Evolutionary conservation across 208 protist species (phyloP).

Genomic region (Porcisia deanei): DNA sequence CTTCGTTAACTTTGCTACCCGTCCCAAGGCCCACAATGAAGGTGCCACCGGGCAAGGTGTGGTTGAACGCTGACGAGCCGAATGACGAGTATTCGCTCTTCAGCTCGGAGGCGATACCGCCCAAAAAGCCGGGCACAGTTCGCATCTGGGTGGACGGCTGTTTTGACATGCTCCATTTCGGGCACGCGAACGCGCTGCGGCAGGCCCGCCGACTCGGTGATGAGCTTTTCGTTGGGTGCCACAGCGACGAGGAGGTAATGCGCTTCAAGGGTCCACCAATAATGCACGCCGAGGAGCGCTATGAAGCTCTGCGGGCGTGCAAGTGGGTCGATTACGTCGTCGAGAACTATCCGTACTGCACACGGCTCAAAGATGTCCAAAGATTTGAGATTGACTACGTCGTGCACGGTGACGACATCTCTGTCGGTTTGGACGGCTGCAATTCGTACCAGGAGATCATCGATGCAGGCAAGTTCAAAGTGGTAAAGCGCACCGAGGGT

Average conservation of each 20-base stretch:
- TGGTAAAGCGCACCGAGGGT: conserved; percentile 95
- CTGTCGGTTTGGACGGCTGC: conserved; percentile 92
- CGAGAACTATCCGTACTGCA: conserved; percentile 94
- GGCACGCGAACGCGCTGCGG: conserved; percentile 86
- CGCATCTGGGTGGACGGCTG: conserved; percentile 91
- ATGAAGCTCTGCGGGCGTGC: conserved; percentile 94
- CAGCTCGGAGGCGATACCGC: conserved; percentile 40
- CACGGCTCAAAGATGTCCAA: conserved; percentile 91
- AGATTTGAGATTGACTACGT: conserved; percentile 95
- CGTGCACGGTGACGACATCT: conserved; percentile 99
- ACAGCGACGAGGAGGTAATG: conserved; percentile 96
- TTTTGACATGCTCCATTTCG: conserved; percentile 93
- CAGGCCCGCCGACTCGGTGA: conserved; percentile 91
- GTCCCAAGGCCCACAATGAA: not conserved
- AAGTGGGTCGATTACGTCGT: conserved; percentile 99
- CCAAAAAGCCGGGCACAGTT: conserved; percentile 66
- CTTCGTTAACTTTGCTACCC: not conserved
- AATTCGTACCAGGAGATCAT: conserved; percentile 97
- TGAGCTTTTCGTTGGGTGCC: conserved; percentile 97
- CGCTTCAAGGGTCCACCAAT: conserved; percentile 96
- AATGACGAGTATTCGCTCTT: conserved; percentile 71
- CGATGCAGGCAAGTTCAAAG: conserved; percentile 86
- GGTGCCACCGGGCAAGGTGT: conserved; percentile 51
- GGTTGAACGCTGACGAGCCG: conserved; percentile 71
- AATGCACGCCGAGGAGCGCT: conserved; percentile 96